A percentile compares a stretch with the other conserved stretches of the same genome.
Conservation (phyloP, 805 yeast species). For the Yamadazyma phyllophila region DNA sequence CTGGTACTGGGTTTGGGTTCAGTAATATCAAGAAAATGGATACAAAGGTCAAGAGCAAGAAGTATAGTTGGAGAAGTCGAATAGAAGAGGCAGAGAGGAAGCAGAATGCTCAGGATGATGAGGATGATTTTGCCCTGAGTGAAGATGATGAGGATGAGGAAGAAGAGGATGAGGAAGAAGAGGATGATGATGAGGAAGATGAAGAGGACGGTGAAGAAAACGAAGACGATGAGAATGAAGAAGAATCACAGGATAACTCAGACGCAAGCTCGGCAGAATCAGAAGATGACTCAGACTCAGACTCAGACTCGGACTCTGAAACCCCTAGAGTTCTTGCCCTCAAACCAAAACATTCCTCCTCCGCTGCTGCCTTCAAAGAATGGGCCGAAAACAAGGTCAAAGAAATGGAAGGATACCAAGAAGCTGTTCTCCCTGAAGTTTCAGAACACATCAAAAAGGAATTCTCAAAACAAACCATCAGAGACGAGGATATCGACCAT, state of each 20-base stretch:
- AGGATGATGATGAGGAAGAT: constrained; percentile 20
- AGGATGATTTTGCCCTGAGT: constrained; percentile 52
- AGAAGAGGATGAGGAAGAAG: constrained; percentile 18
- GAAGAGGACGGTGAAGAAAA: constrained; percentile 27
- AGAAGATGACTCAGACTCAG: constrained; percentile 32
- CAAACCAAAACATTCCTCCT: constrained; percentile 46
- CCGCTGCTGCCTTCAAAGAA: constrained; percentile 60
- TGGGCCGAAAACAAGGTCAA: constrained; percentile 85
- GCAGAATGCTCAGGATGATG: constrained; percentile 51
- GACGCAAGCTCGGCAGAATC: too few species aligned
- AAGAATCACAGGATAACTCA: constrained; percentile 27
- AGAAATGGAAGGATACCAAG: constrained; percentile 59
- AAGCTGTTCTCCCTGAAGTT: constrained; percentile 43
- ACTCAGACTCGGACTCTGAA: constrained; percentile 30
- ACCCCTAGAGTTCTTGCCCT: constrained; percentile 32
- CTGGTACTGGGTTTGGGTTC: constrained; percentile 72
- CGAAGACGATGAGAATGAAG: constrained; percentile 29
- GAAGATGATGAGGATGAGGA: constrained; percentile 21
- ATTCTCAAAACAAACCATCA: constrained; percentile 48
- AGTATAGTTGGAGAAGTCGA: constrained; percentile 67
- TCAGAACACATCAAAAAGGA: constrained; percentile 45
- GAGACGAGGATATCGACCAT: constrained; percentile 71
- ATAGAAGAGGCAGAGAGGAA: constrained; percentile 40
- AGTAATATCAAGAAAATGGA: constrained; percentile 50
- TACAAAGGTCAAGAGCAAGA: constrained; percentile 24